Conservation (phyloP, 148 eudicot species). For the Vaccinium corymbosum region DNA sequence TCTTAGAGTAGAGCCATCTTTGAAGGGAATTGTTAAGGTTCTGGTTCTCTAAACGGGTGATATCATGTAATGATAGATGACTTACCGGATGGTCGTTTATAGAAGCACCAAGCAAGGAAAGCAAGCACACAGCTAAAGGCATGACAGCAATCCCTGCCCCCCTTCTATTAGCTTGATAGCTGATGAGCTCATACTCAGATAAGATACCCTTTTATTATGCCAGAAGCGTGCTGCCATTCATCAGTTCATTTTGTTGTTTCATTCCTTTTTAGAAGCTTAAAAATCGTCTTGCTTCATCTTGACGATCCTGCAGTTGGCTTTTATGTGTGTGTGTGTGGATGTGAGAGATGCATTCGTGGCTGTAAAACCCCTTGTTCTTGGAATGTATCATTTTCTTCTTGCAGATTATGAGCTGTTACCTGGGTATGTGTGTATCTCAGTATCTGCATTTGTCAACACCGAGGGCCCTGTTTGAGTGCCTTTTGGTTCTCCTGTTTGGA, state of each 20-base stretch:
- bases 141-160: too few relatives aligned
- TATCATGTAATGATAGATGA: not conserved
- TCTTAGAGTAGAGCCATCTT: not conserved
- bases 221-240: too few relatives aligned
- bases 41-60: not conserved
- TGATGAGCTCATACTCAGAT: too few relatives aligned
- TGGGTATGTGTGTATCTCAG: not conserved
- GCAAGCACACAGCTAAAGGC: too few relatives aligned
- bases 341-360: not conserved
- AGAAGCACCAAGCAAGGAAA: too few relatives aligned
- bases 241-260: too few relatives aligned
- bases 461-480: not conserved
- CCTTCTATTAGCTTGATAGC: too few relatives aligned
- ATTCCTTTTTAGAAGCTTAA: too few relatives aligned
- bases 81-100: too few relatives aligned
- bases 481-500: not conserved
- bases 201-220: too few relatives aligned
- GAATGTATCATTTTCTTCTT: not conserved
- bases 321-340: not conserved
- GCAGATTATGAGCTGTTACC: not conserved
- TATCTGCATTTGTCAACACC: not conserved
- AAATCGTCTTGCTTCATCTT: not conserved
- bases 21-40: not conserved
- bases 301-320: not conserved
- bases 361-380: not conserved